A percentile compares a stretch with the other conserved stretches of the same genome.
phyloP scores from a whole-genome alignment of 495 filamentous ascomycete species.

The Endocarpon pusillum region DNA sequence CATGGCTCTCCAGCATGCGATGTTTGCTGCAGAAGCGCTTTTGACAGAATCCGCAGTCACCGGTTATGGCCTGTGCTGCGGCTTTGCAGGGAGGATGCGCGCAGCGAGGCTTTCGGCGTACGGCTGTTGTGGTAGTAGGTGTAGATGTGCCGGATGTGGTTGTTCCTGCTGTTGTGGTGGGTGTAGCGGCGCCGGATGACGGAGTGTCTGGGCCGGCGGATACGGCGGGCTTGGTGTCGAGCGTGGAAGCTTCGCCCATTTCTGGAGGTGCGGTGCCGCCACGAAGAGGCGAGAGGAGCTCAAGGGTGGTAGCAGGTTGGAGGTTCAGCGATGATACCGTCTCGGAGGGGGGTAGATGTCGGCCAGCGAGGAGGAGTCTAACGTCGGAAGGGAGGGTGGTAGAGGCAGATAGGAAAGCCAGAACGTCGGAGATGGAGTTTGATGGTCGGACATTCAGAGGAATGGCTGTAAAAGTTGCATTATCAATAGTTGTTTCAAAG shows the following conservation, averaged over 20 bases:
- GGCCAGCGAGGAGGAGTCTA: too few relatives aligned
- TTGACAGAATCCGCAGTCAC: slow-evolving; percentile 87
- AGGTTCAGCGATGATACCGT: neutral
- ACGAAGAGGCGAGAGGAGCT: neutral
- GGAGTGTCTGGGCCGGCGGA: neutral
- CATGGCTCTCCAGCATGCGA: slow-evolving; percentile 80
- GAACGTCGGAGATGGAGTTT: neutral
- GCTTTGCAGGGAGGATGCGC: slow-evolving; percentile 76
- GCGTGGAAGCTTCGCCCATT: neutral
- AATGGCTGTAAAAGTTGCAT: neutral
- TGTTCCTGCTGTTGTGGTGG: neutral
- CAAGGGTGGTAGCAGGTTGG: neutral
- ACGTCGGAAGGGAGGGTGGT: neutral
- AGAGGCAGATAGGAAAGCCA: neutral
- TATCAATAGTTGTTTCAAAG: neutral
- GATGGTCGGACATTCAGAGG: too few relatives aligned
- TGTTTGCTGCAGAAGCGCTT: slow-evolving; percentile 92
- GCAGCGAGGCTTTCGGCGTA: slow-evolving; percentile 72
- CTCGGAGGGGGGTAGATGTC: too few relatives aligned
- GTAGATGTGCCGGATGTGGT: neutral
- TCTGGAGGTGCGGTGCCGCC: neutral
- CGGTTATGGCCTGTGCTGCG: slow-evolving; percentile 75
- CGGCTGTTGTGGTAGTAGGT: slow-evolving; percentile 21
- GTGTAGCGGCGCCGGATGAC: neutral
- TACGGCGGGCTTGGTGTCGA: neutral